Evolutionary conservation across 1,284 basidiomycete species (phyloP).

Genomic region (Ustilago hordei): DNA sequence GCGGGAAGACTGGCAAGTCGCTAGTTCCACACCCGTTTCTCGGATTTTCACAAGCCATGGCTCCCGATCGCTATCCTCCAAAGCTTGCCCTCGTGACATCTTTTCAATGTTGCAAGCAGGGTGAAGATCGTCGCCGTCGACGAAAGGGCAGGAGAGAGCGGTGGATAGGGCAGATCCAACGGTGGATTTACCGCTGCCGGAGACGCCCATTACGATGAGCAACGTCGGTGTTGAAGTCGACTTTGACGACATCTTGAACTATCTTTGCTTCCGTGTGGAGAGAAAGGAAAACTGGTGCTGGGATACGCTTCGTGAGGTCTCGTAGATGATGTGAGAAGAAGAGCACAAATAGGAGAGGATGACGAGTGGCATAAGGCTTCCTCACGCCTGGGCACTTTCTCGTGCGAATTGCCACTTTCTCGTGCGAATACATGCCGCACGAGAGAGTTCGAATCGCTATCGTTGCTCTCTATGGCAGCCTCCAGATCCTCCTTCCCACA

Average conservation of each 20-base stretch:
- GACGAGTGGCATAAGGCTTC: too few species aligned
- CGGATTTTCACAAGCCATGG: constrained; percentile 87
- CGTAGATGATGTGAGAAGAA: too few species aligned
- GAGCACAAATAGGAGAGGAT: too few species aligned
- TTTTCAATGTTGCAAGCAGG: constrained; percentile 84
- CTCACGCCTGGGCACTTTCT: too few species aligned
- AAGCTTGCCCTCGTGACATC: constrained; percentile 83
- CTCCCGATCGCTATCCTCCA: constrained; percentile 81
- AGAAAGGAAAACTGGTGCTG: too few species aligned
- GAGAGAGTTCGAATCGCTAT: too few species aligned
- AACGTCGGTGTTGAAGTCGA: constrained; percentile 14
- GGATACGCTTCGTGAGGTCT: too few species aligned
- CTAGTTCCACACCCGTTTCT: constrained; percentile 73
- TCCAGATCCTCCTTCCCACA: too few species aligned
- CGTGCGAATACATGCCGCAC: too few species aligned
- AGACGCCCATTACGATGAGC: constrained; percentile 57
- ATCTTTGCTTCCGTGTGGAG: too few species aligned
- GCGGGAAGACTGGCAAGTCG: neutral
- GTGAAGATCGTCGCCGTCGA: constrained; percentile 92
- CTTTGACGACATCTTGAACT: neutral
- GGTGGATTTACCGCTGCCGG: constrained; percentile 81
- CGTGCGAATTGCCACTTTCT: too few species aligned
- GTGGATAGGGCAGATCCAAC: constrained; percentile 78
- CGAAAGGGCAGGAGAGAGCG: constrained; percentile 78
- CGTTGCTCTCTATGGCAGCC: too few species aligned